These are phyloP conservation scores for Scheffersomyces spartinae DNA, from an alignment of 805 yeast species.

Conservation along the genomic window DNA sequence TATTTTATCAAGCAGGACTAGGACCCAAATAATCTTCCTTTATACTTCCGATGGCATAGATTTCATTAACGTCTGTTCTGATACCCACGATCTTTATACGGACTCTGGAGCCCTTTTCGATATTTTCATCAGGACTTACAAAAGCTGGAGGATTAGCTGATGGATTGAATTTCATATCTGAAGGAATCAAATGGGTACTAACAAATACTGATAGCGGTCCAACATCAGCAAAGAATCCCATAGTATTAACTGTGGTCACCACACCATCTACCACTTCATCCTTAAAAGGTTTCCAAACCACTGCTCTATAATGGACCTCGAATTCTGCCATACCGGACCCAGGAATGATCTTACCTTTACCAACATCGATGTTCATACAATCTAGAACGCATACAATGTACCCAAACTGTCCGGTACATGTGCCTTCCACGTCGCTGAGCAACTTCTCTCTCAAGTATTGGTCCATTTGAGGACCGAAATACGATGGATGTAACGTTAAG, in stretches of 20 bases:
- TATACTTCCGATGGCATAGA: conserved; percentile 94
- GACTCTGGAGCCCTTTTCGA: conserved; percentile 87
- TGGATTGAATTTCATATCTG: conserved; percentile 87
- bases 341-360: conserved; percentile 85
- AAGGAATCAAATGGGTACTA: conserved; percentile 88
- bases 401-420: conserved; percentile 98
- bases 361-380: conserved; percentile 89
- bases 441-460: conserved; percentile 83
- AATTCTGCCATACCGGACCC: conserved; percentile 92
- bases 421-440: conserved; percentile 93
- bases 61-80: conserved; percentile 92
- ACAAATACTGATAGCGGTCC: conserved; percentile 95
- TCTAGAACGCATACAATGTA: conserved; percentile 94
- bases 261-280: conserved; percentile 98
- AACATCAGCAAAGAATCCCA: conserved; percentile 97
- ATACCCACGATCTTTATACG: conserved; percentile 96
- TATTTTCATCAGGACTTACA: conserved; percentile 87
- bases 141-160: conserved; percentile 98
- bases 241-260: conserved; percentile 83
- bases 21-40: conserved; percentile 97
- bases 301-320: conserved; percentile 90
- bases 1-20: too few relatives aligned
- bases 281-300: conserved; percentile 97
- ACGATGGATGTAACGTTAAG: conserved; percentile 92
- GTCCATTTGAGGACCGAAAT: conserved; percentile 96